Base-by-base conservation (phyloP, 2,329 filamentous ascomycete species). In the Stachybotrys chartarum region DNA sequence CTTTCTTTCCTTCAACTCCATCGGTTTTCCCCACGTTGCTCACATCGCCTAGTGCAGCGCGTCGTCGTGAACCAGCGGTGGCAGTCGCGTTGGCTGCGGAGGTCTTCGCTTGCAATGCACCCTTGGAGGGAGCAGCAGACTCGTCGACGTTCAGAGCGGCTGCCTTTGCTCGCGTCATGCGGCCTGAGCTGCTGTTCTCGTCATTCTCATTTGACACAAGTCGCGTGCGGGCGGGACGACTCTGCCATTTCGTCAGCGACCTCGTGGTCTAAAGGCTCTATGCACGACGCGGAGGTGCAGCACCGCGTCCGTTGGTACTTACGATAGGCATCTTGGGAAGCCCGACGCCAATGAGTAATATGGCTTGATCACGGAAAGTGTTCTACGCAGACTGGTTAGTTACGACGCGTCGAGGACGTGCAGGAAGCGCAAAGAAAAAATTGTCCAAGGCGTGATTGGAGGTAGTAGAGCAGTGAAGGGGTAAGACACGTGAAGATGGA, bases 1-100 rank as follows among this genome's bases (percentile, higher is more conserved):
- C 75, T 79, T 96, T 96, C 80, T 95, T 96, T 62, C 80, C 83
- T 55, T 90, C 88, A 59, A 79, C 76, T 6, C 73, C 78, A 54
- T 90, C 88, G 51, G 81, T 81, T 72, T 97, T 97, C 65, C 85
- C 85, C 60, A 96, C 88, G 75, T 99, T 99, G 82, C 91, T 97
- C 64, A 97, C 88, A 77, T 99, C 94, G 56, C 90, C 91, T 44
- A 99, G 82, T 51, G 90, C 92, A 64, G 88, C 83, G 68, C 94
- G 90, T 77, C 89, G 94, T 68, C 88, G 82, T 56, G 72, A 71
- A 51, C 65, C 68, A 58, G 78, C 78, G 51, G 78, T 72, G 65
- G 78, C 72, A 53, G 77, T 75, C 56, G 71, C 70, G 62, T 74
- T 78, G 51, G 76, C 71, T 31, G 78, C 73, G 16, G 84, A 74